Percentiles rank a stretch among this genome's conserved stretches.
These are phyloP conservation scores for Biancaea sappan DNA, from an alignment of 306 rosid species.

Conservation along the genomic window DNA sequence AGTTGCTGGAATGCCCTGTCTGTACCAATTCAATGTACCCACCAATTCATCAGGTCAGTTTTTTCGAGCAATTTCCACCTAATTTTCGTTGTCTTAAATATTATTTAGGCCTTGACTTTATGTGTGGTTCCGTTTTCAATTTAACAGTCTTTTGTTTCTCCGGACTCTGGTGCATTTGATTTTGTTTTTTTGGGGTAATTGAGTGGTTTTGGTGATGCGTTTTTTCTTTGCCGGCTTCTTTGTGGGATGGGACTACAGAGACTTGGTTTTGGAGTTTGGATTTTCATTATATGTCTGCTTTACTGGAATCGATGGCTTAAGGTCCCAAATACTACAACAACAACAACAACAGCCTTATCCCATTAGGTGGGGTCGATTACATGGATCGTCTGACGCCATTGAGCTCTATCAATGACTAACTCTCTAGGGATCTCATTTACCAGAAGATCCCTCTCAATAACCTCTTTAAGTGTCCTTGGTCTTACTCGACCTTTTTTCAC, in stretches of 20 bases:
- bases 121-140: not conserved
- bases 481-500: no score
- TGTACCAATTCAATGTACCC: conserved; percentile 93
- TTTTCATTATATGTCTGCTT: not conserved
- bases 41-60: conserved; percentile 76
- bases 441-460: no score
- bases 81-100: not conserved
- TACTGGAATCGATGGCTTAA: not conserved
- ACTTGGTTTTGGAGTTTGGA: not conserved
- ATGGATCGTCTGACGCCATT: no score
- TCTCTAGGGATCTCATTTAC: no score
- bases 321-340: no score
- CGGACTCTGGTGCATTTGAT: not conserved
- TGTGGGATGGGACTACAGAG: not conserved
- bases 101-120: not conserved
- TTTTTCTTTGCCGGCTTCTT: not conserved
- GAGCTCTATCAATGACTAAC: no score
- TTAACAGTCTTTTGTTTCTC: not conserved
- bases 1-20: conserved; percentile 84
- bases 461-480: no score
- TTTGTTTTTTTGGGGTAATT: not conserved
- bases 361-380: no score
- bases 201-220: not conserved
- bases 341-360: no score
- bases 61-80: not conserved